These are phyloP conservation scores for Rhizopus delemar DNA, from an alignment of 371 early-diverging fungal genomes.

Conservation along the genomic window DNA sequence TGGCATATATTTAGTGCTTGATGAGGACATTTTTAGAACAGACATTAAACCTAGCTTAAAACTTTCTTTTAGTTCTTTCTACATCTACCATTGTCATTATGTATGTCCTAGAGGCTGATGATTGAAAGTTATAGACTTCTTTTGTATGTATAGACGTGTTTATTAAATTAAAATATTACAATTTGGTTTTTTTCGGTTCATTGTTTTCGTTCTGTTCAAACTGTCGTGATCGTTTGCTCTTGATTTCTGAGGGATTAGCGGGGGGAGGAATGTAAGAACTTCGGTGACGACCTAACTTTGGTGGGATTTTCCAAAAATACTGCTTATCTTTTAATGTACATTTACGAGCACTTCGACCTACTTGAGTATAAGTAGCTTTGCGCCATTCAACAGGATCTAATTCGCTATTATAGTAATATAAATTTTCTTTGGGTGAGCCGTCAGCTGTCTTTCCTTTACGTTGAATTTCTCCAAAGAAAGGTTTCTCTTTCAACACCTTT, in stretches of 20 bases:
- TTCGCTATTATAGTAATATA: constrained; percentile 65
- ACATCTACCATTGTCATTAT: no score
- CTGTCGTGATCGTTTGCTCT: constrained; percentile 10
- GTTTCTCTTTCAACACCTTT: constrained; percentile 36
- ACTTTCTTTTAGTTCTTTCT: no score
- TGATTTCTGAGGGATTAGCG: constrained; percentile 16
- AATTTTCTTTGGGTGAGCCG: constrained; percentile 61
- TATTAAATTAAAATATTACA: constrained; percentile 9
- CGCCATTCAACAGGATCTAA: constrained; percentile 61
- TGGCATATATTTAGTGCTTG: no score
- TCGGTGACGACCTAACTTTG: constrained; percentile 59
- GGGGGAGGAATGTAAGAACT: constrained; percentile 53
- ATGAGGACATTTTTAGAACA: no score
- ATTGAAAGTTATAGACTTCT: no score
- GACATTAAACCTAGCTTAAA: no score
- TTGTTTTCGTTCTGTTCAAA: neutral
- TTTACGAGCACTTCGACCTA: constrained; percentile 64
- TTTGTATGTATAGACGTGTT: neutral
- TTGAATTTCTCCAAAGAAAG: constrained; percentile 61
- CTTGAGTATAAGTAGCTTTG: constrained; percentile 52
- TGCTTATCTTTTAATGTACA: constrained; percentile 69
- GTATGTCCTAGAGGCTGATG: no score
- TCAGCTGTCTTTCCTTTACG: constrained; percentile 68
- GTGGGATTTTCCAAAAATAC: constrained; percentile 69
- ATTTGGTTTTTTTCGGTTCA: constrained; percentile 18